Conservation (phyloP, 1,284 basidiomycete species). For the Irpex sp. region DNA sequence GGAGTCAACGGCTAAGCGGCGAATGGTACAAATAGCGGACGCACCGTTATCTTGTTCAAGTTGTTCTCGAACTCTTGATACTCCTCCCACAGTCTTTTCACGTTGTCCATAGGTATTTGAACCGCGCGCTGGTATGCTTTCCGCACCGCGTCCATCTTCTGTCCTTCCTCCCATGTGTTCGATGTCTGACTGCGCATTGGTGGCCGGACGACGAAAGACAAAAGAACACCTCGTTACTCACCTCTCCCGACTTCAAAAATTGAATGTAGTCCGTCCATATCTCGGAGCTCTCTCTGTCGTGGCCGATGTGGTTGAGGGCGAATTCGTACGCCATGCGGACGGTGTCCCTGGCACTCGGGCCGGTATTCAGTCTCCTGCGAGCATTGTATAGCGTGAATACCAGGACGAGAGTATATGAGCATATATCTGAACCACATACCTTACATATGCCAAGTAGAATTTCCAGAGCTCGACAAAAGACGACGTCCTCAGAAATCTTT, state of each 20-base stretch:
- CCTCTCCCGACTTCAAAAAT: slow-evolving; percentile 80
- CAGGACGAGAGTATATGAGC: not conserved
- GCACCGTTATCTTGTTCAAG: slow-evolving; percentile 85
- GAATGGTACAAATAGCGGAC: not conserved
- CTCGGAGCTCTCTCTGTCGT: slow-evolving; percentile 74
- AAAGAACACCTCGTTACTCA: slow-evolving; percentile 30
- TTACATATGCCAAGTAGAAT: slow-evolving; percentile 81
- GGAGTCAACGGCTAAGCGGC: slow-evolving; percentile 4
- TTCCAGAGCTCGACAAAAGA: slow-evolving; percentile 86
- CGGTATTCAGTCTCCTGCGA: slow-evolving; percentile 38
- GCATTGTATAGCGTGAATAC: slow-evolving; percentile 4
- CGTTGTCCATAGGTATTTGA: slow-evolving; percentile 89
- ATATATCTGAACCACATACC: slow-evolving; percentile 40
- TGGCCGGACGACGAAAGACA: not conserved
- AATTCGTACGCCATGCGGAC: slow-evolving; percentile 94
- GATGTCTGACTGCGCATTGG: slow-evolving; percentile 40
- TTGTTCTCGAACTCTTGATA: slow-evolving; percentile 92
- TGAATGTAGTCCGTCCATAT: slow-evolving; percentile 82
- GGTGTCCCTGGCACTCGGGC: slow-evolving; percentile 60
- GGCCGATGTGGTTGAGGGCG: slow-evolving; percentile 86
- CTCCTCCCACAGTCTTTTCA: slow-evolving; percentile 93
- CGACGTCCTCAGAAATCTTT: slow-evolving; percentile 76
- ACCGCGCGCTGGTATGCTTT: slow-evolving; percentile 93
- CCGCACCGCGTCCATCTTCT: slow-evolving; percentile 91
- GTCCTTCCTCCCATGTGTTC: slow-evolving; percentile 92